Base-by-base conservation (phyloP, 1,284 basidiomycete species). In the Tausonia pullulans region DNA sequence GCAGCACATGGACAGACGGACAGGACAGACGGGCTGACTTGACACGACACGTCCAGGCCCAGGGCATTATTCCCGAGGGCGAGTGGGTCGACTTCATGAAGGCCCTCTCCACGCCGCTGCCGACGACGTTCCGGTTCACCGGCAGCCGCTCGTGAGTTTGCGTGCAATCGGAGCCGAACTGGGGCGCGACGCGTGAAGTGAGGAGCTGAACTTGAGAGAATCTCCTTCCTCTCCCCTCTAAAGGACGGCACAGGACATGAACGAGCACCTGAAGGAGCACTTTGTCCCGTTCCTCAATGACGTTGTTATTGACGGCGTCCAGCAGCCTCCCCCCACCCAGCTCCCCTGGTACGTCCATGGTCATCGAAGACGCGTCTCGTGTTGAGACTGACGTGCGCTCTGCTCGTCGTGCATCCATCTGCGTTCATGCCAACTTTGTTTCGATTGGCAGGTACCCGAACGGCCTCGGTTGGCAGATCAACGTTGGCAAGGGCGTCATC, bases 121-220 rank as follows among this genome's bases (percentile, higher is more conserved):
- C 96, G 1, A 95, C 91, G 0, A 97, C 95, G 0, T 98, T 98
- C 76, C 83, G 96, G 54, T 87, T 99, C 39, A 88, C 93, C 0
- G 89, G 90, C 1, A 90, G 85, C 69, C 81, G 90, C 44, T 7
- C 27, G 50, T 52, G 44, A 44, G 49, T 44, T 44, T 13, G 11
- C 7, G 8, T 54, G 2, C 13, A n/a, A n/a, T 14, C 41, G 52
- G 7, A 9, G 13, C 7, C 3, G 27, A 27, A 27, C 27, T 27
- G 27, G 27, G 27, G 27, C 27, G 27, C 27, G 27, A 27, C 27
- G 27, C 27, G 27, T 27, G 27, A 27, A 27, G 27, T 27, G 27
- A 27, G 27, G 27, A 27, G 27, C 27, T 27, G 27, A 27, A 27
- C 27, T 27, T 27, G 27, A 27, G 27, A 27, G 27, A 27, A 27